Percentiles rank a stretch among this genome's conserved stretches.
Evolutionary conservation across 495 filamentous ascomycete species (phyloP).

Genomic region (Talaromyces liani): DNA sequence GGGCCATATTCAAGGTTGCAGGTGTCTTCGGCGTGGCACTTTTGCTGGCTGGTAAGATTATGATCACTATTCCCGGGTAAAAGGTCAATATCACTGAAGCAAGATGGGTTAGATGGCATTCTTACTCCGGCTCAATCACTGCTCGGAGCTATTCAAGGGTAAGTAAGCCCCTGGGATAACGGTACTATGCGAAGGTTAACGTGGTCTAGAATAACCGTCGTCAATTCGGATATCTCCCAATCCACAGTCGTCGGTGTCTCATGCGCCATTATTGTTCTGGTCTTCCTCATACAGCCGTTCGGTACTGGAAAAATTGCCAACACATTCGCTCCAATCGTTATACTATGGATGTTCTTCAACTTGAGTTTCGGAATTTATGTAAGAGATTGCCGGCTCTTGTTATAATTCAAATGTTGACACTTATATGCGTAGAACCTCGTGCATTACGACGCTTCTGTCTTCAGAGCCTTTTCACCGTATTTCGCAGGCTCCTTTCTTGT

Average conservation of each 20-base stretch:
- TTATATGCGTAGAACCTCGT: conserved; percentile 39
- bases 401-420: not conserved
- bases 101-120: conserved; percentile 45
- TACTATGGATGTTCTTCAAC: conserved; percentile 67
- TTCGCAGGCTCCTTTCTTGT: conserved; percentile 56
- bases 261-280: conserved; percentile 59
- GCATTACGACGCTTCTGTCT: conserved; percentile 54
- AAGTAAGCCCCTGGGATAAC: not conserved
- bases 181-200: too few relatives aligned
- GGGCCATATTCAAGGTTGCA: conserved; percentile 52
- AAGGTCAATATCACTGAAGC: not conserved
- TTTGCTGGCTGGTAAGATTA: conserved; percentile 44
- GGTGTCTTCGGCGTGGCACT: conserved; percentile 65
- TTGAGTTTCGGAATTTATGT: conserved; percentile 59
- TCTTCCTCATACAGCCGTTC: conserved; percentile 65
- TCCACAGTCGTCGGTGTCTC: conserved; percentile 56
- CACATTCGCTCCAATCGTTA: conserved; percentile 64
- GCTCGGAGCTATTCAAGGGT: conserved; percentile 63
- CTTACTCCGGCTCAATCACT: conserved; percentile 65
- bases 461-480: conserved; percentile 63
- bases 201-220: conserved; percentile 27
- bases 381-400: conserved; percentile 7
- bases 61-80: not conserved
- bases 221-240: conserved; percentile 29
- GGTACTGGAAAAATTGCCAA: conserved; percentile 58